Evolutionary conservation across 441 rosid genomes (phyloP), one percentile per base, ranked within the genome.

Genomic region (Populus hybrid): DNA sequence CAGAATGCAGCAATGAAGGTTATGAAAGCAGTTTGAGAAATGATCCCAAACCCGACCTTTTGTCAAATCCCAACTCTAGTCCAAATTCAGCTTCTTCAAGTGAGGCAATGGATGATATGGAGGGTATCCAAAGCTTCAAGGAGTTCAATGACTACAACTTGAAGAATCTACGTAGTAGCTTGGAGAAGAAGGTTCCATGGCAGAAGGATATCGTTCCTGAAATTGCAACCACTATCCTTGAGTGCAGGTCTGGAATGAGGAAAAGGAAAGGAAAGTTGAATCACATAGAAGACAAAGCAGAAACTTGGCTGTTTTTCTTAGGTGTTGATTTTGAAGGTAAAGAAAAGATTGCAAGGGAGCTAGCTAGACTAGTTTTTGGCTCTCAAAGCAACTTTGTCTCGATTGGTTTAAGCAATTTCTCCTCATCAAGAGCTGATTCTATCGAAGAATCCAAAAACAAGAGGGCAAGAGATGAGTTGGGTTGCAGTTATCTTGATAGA

Each of bases 1-100:
- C 86, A 1, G 87, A 87, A 73, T 73, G 65, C 11, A 26, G 72
- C 12, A 73, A 84, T 18, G 82, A 84, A 28, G 82, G 30, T 24
- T 68, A 73, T 23, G 84, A 83, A 67, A 74, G 85, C 64, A 81
- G 79, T 9, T 36, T 82, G 73, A 80, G 73, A 28, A 77, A 35
- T 76, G 78, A 72, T 24, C 77, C 85, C 0, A 90, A 86, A 69
- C 94, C 90, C 2, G 97, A 92, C 18, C 94, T 92, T 69, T 59
- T 90, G 70, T 90, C 93, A 0, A 92, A 92, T 79, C 94, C 93
- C 1, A 92, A 86, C 81, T 92, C 97, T 11, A 92, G 94, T 74
- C 97, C 97, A 4, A 92, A 92, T 76, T 92, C 97, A 8, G 94
- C 92, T 69, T 92, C 97, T 32, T 89, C 97, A 1, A 92, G 97